Base-by-base conservation (phyloP, 257 asterid species). In the Gentiana dahurica region DNA sequence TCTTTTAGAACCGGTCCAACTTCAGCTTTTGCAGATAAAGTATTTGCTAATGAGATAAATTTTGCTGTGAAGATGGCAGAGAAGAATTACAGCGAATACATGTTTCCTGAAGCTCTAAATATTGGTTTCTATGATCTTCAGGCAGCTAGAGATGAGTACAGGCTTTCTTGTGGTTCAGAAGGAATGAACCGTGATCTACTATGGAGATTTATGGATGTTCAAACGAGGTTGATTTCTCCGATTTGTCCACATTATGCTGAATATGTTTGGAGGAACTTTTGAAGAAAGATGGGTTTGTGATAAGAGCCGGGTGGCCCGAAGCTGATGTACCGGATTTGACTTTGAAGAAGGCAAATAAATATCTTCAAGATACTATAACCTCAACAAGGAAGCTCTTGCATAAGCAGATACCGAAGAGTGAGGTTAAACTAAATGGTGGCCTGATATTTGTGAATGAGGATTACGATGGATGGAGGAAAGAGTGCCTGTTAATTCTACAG, bases 201-300 rank as follows among this genome's bases (percentile, higher is more conserved):
- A 44, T 77, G 81, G 84, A 69, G 65, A 47, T 88, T 88, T 51
- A 81, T 88, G 94, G 97, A 88, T 73, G 86, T 85, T 32, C 96
- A 88, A 62, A 85, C 94, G 2, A 79, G 85, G 41, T 83, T 88
- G 49, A 71, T 88, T 35, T 57, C 89, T 56, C 95, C 97, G 7
- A 81, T 88, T 36, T 85, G 95, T 67, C 95, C 97, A 0, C 97
- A 88, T 59, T 88, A 85, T 53, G 85, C 88, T 48, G 97, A 88
- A 61, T 60, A 78, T 47, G 85, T 79, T 4, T 90, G 98, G 98
- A 84, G 62, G 81, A 60, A 58, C 77, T 91, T 44, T 60, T 87
- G 86, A 77, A 81, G 77, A 82, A 79, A 74, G 92, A 82, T 2
- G 94, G 89, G 8, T 91, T 65, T 53, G 76, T 67, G 38, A 73